Evolutionary conservation across 306 rosid species (phyloP).

Genomic region (Citrullus mucosospermus): DNA sequence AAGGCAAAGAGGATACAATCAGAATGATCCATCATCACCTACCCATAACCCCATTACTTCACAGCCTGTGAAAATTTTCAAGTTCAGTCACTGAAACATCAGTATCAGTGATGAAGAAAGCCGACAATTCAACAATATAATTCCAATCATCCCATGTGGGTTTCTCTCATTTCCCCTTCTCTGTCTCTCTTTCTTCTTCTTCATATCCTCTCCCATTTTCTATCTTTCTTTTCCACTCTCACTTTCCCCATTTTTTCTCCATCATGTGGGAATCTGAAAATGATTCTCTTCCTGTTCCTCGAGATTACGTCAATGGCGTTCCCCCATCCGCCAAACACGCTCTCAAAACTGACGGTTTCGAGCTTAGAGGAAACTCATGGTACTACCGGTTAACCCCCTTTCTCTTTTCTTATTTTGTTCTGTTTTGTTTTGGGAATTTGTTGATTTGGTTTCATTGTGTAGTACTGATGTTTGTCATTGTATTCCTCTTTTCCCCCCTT

Average conservation of each 20-base stretch:
- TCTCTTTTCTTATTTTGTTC: neutral
- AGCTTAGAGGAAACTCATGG: slow-evolving; percentile 78
- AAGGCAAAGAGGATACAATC: neutral
- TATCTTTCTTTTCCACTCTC: neutral
- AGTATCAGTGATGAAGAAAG: slow-evolving; percentile 6
- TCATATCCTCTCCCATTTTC: neutral
- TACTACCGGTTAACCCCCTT: slow-evolving; percentile 11
- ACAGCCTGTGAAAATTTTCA: slow-evolving; percentile 45
- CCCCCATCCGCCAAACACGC: slow-evolving; percentile 50
- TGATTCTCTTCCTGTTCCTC: slow-evolving; percentile 38
- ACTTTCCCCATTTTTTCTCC: slow-evolving; percentile 19
- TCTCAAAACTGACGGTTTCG: slow-evolving; percentile 82
- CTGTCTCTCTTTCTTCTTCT: neutral
- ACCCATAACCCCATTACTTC: slow-evolving; percentile 43
- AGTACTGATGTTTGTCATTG: neutral
- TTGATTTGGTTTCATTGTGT: neutral
- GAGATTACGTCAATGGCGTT: slow-evolving; percentile 56
- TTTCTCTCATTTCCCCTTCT: slow-evolving; percentile 9
- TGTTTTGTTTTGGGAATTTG: neutral
- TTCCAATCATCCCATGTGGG: slow-evolving; percentile 75
- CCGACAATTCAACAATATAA: slow-evolving; percentile 50
- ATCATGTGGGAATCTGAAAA: slow-evolving; percentile 96
- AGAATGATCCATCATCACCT: slow-evolving; percentile 27
- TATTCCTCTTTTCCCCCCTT: neutral
- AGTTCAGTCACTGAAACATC: slow-evolving; percentile 14